These are phyloP conservation scores for Trametes sanguinea DNA, from an alignment of 768 basidiomycete genomes.

Conservation along the genomic window DNA sequence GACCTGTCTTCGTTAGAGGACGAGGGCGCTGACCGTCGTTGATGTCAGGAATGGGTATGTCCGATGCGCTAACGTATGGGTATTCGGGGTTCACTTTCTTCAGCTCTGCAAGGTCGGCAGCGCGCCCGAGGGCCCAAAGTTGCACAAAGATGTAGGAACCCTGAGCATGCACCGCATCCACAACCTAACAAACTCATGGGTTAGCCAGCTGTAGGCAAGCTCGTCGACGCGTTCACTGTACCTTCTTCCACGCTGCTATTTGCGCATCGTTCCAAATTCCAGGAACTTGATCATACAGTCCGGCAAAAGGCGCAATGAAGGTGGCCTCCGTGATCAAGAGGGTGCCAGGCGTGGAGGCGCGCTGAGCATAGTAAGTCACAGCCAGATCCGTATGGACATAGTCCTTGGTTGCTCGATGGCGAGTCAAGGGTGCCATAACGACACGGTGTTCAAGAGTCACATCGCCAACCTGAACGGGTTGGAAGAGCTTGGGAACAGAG, in stretches of 20 bases:
- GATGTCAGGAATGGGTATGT: slow-evolving; percentile 20
- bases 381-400: slow-evolving; percentile 40
- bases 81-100: slow-evolving; percentile 35
- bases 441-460: slow-evolving; percentile 47
- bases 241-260: slow-evolving; percentile 47
- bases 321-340: slow-evolving; percentile 58
- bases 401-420: slow-evolving; percentile 37
- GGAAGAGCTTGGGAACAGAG: slow-evolving; percentile 38
- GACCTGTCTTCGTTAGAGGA: slow-evolving; percentile 27
- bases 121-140: slow-evolving; percentile 56
- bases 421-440: slow-evolving; percentile 53
- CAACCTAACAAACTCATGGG: slow-evolving; percentile 39
- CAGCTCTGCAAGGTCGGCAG: slow-evolving; percentile 38
- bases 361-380: slow-evolving; percentile 48
- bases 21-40: slow-evolving; percentile 18
- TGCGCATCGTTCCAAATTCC: slow-evolving; percentile 67
- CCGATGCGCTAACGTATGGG: slow-evolving; percentile 25
- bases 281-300: slow-evolving; percentile 50
- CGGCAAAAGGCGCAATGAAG: slow-evolving; percentile 46
- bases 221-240: slow-evolving; percentile 2
- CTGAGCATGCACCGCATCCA: slow-evolving; percentile 54
- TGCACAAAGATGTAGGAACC: slow-evolving; percentile 54
- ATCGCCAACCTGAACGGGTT: slow-evolving; percentile 45
- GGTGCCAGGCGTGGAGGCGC: slow-evolving; percentile 46
- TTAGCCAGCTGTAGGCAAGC: too few species aligned